Evolutionary conservation across 2,329 filamentous ascomycete species (phyloP), one percentile per base, ranked within the genome.

Genomic region (Nemania sp.): DNA sequence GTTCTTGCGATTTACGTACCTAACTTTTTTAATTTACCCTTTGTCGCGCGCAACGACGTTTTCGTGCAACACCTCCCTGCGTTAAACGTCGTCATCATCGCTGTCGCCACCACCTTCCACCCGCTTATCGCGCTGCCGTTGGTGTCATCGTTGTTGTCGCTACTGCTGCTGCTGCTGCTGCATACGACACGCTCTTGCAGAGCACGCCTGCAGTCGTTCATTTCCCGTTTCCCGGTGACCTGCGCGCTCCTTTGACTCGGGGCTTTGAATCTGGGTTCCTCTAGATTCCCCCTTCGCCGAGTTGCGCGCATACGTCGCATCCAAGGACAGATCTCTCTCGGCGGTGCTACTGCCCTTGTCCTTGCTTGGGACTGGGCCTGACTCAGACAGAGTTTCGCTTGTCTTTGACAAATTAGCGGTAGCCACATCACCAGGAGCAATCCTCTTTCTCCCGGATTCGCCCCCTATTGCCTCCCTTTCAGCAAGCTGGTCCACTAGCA

Each of bases 321-420:
- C 32, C 50, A 51, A n/a, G 40, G 55, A 42, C 53, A 47, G 55
- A 42, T 52, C 56, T 58, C 47, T 57, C 48, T 59, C 21, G 49
- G 51, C 51, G 59, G 62, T 64, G 57, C 56, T 64, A 59, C 64
- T 62, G 66, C 67, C 65, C 68, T 69, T 70, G 65, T 65, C 67
- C 65, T 46, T 55, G 58, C 54, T 54, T 54, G 54, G 35, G 46
- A 58, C 54, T 48, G 59, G 64, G 52, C 69, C 70, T 73, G 71
- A 73, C 70, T 73, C 71, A 70, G 69, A 71, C 67, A 69, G 65
- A 67, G 70, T 73, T 71, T 72, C 68, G 70, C 71, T 72, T 69
- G 71, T 65, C 70, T 68, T 71, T 65, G 65, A 66, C 65, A 67
- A 67, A 67, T 67, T 64, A 70, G 70, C 68, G 61, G 70, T 68